Conservation (phyloP, 805 yeast species). For the Suhomyces sp. region DNA sequence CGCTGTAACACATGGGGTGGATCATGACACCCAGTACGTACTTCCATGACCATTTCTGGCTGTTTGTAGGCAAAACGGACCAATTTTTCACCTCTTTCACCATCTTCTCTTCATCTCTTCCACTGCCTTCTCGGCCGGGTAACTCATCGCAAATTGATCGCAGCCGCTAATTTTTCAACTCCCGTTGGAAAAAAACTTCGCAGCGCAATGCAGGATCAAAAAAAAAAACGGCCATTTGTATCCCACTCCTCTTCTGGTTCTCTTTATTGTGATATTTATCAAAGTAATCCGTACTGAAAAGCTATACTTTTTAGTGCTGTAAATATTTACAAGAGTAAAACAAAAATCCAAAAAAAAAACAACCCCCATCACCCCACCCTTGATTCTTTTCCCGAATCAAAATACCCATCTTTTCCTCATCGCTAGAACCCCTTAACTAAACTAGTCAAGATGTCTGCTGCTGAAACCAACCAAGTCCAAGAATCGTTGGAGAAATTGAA, state of each 20-base stretch:
- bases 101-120: background rate
- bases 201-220: slow-evolving; percentile 1
- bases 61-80: no score
- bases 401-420: background rate
- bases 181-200: background rate
- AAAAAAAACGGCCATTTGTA: background rate
- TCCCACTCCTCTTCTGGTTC: background rate
- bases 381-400: background rate
- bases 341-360: slow-evolving; percentile 12
- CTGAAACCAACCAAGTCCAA: slow-evolving; percentile 44
- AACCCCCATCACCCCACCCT: background rate
- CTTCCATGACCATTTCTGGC: no score
- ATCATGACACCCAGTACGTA: no score
- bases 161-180: background rate
- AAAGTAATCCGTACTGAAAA: background rate
- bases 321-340: slow-evolving; percentile 1
- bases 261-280: background rate
- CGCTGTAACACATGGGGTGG: no score
- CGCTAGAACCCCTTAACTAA: background rate
- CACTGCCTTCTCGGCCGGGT: background rate
- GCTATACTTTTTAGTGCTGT: slow-evolving; percentile 1
- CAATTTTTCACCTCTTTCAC: no score
- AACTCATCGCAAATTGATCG: background rate
- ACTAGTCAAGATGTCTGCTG: slow-evolving; percentile 23
- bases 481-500: slow-evolving; percentile 48